These are phyloP conservation scores for Hymenoscyphus scutula DNA, from an alignment of 2,329 filamentous ascomycete species.

Conservation along the genomic window DNA sequence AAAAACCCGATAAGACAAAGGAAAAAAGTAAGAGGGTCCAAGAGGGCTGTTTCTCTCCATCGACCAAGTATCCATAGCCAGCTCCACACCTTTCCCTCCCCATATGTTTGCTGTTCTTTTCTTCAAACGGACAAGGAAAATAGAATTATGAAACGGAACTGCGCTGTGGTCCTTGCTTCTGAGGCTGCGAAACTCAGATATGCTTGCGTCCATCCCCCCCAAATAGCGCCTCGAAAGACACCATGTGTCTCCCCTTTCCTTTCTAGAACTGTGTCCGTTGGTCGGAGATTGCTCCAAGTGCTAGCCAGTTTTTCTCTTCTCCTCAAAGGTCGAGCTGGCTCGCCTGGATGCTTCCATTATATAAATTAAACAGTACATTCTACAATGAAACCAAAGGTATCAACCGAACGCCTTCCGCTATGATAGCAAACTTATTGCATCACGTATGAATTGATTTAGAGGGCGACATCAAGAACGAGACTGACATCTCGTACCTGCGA, in stretches of 20 bases:
- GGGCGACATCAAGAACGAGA: conserved; percentile 89
- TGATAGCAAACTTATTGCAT: conserved; percentile 38
- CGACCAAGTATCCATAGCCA: not conserved
- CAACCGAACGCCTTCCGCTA: conserved; percentile 41
- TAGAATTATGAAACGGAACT: not conserved
- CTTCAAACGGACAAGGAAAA: not conserved
- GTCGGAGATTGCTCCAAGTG: conserved; percentile 7
- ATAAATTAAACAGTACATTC: conserved; percentile 41
- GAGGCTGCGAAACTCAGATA: conserved; percentile 16
- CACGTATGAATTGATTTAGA: conserved; percentile 46
- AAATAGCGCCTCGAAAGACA: conserved; percentile 9
- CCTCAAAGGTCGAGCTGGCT: conserved; percentile 22
- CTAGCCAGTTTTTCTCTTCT: not conserved
- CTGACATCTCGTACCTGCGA: conserved; percentile 91
- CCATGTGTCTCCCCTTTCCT: conserved; percentile 6
- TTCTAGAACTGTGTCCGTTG: conserved; percentile 23
- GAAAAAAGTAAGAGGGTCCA: not conserved
- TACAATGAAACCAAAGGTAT: conserved; percentile 40
- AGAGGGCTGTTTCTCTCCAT: not conserved
- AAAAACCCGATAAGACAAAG: too few species aligned
- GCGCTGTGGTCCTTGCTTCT: conserved; percentile 5
- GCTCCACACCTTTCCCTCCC: not conserved
- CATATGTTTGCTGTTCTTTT: not conserved
- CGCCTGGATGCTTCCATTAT: conserved; percentile 36
- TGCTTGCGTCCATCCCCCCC: conserved; percentile 9